Conservation (phyloP, 768 basidiomycete species). For the Tricholoma terreum region DNA sequence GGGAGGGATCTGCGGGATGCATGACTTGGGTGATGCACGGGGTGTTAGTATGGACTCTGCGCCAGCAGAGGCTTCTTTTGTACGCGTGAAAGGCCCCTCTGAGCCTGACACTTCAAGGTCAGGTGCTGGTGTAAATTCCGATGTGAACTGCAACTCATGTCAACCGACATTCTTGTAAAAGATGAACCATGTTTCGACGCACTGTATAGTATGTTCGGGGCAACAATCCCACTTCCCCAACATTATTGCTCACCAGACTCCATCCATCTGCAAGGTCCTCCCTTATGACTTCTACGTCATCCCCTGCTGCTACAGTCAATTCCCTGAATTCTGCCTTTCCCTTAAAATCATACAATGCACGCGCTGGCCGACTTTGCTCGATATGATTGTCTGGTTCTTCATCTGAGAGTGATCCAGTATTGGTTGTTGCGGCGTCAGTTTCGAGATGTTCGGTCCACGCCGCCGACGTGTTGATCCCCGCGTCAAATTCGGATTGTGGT, state of each 20-base stretch:
- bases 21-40: conserved; percentile 40
- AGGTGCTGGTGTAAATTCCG: conserved; percentile 56
- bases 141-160: conserved; percentile 50
- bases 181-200: conserved; percentile 20
- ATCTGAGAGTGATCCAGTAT: conserved; percentile 48
- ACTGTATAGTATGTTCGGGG: conserved; percentile 75
- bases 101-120: conserved; percentile 34
- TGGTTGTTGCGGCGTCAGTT: conserved; percentile 25
- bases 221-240: conserved; percentile 64
- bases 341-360: conserved; percentile 71
- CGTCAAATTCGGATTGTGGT: conserved; percentile 60
- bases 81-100: conserved; percentile 12
- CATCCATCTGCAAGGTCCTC: conserved; percentile 76
- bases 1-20: conserved; percentile 34
- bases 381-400: conserved; percentile 41
- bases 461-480: conserved; percentile 71
- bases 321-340: conserved; percentile 76
- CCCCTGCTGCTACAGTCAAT: conserved; percentile 64
- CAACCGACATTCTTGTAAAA: not conserved
- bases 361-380: conserved; percentile 45
- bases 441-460: conserved; percentile 73
- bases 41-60: conserved; percentile 48
- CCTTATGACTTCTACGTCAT: conserved; percentile 65
- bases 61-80: conserved; percentile 34
- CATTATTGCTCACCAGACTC: conserved; percentile 63